Percentiles rank a stretch among this genome's conserved stretches.
phyloP scores from a whole-genome alignment of 495 filamentous ascomycete species.

The Penicillium silybi region DNA sequence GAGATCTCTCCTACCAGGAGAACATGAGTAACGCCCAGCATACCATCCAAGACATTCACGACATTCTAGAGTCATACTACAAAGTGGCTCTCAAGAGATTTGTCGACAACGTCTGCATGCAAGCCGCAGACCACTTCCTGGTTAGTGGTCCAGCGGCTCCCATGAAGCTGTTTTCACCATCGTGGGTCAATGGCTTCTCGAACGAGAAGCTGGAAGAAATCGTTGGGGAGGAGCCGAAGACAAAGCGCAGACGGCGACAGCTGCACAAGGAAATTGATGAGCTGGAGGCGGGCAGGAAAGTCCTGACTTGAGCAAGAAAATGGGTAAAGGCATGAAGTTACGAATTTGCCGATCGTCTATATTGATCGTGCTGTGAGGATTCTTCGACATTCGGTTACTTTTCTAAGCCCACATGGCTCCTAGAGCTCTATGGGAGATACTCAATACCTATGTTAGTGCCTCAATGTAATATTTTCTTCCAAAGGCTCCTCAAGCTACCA shows the following conservation, averaged over 20 bases:
- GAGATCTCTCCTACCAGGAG: constrained; percentile 7
- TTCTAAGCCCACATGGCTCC: background rate
- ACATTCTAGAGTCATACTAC: constrained; percentile 58
- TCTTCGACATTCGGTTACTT: background rate
- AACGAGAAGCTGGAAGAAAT: constrained; percentile 38
- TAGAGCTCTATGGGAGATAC: background rate
- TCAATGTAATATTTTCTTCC: too few relatives aligned
- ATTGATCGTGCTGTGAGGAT: background rate
- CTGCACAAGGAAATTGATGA: constrained; percentile 38
- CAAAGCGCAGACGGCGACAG: constrained; percentile 26
- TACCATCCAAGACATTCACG: constrained; percentile 51
- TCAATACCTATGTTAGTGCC: background rate
- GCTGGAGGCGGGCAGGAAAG: constrained; percentile 16
- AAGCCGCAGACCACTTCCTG: constrained; percentile 34
- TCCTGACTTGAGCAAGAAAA: background rate
- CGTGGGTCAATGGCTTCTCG: constrained; percentile 32
- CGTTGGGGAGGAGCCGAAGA: constrained; percentile 41
- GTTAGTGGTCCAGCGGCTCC: constrained; percentile 31
- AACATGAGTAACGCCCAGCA: constrained; percentile 45
- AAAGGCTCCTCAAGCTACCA: too few relatives aligned
- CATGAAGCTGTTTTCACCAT: constrained; percentile 30
- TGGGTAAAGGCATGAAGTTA: background rate
- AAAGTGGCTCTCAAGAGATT: constrained; percentile 54
- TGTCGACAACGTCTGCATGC: constrained; percentile 51
- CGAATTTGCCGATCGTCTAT: background rate